Evolutionary conservation across 129 eudicot genomes (phyloP).

Genomic region (Erigeron canadensis): DNA sequence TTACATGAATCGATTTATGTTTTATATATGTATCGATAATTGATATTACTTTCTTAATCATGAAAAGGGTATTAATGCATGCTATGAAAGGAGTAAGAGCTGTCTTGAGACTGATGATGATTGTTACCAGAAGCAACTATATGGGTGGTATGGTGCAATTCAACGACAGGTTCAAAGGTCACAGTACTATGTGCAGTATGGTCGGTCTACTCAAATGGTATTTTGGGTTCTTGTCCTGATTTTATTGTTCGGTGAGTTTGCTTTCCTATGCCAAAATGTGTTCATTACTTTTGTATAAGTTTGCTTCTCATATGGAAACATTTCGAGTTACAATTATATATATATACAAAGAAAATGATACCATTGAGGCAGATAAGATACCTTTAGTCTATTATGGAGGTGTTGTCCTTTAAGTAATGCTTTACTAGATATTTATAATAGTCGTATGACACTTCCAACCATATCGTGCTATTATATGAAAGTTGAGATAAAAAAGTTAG

Average conservation of each 20-base stretch:
- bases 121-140: conserved; percentile 68
- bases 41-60: neutral
- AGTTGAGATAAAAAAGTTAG: neutral
- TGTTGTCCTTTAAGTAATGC: neutral
- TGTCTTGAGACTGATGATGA: conserved; percentile 70
- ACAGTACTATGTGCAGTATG: conserved; percentile 76
- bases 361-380: neutral
- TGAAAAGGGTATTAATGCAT: conserved; percentile 48
- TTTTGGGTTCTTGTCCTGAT: conserved; percentile 50
- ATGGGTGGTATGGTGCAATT: conserved; percentile 86
- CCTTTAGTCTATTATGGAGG: neutral
- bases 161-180: conserved; percentile 86
- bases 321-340: neutral
- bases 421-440: neutral
- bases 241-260: conserved; percentile 68
- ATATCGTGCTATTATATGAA: neutral
- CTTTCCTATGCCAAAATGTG: conserved; percentile 15
- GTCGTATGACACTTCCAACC: neutral
- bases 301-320: neutral
- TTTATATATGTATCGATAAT: conserved; percentile 16
- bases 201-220: conserved; percentile 63
- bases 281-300: neutral
- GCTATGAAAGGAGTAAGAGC: conserved; percentile 73
- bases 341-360: neutral
- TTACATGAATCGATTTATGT: neutral